phyloP scores from a whole-genome alignment of 768 basidiomycete species.

The Leccinum boreale region DNA sequence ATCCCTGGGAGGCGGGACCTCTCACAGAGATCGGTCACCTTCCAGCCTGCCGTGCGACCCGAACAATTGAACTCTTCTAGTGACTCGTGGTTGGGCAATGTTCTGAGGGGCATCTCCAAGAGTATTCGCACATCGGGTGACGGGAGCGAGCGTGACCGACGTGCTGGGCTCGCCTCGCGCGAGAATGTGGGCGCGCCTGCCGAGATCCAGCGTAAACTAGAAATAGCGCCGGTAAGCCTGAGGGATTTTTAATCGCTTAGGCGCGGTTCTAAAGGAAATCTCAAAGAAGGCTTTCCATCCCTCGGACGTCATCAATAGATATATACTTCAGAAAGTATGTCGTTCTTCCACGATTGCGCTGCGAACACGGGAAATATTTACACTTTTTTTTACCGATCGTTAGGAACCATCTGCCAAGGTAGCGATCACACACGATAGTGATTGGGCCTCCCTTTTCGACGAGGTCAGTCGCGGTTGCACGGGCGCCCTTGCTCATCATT shows the following conservation, averaged over 20 bases:
- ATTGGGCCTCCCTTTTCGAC: constrained; percentile 20
- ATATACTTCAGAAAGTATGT: constrained; percentile 20
- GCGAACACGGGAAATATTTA: background rate
- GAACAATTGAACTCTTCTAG: background rate
- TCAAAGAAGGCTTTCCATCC: constrained; percentile 22
- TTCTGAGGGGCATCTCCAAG: constrained; percentile 16
- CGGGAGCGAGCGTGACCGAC: background rate
- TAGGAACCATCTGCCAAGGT: constrained; percentile 23
- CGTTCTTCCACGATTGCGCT: background rate
- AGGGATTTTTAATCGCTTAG: background rate
- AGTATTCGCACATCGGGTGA: constrained; percentile 11
- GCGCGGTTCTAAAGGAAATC: background rate
- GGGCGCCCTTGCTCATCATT: background rate
- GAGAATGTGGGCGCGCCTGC: constrained; percentile 1
- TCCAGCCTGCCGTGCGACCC: background rate
- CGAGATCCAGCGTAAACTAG: constrained; percentile 17
- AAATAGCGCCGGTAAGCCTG: constrained; percentile 16
- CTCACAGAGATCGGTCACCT: constrained; percentile 18
- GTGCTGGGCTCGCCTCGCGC: background rate
- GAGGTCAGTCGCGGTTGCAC: constrained; percentile 4
- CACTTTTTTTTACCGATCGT: background rate
- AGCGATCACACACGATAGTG: constrained; percentile 23
- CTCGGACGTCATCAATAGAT: constrained; percentile 22
- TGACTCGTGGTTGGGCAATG: constrained; percentile 18
- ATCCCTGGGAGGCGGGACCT: constrained; percentile 7